Evolutionary conservation across 179 eudicot genomes (phyloP), one percentile per base, ranked within the genome.

Genomic region (Silene coronaria): DNA sequence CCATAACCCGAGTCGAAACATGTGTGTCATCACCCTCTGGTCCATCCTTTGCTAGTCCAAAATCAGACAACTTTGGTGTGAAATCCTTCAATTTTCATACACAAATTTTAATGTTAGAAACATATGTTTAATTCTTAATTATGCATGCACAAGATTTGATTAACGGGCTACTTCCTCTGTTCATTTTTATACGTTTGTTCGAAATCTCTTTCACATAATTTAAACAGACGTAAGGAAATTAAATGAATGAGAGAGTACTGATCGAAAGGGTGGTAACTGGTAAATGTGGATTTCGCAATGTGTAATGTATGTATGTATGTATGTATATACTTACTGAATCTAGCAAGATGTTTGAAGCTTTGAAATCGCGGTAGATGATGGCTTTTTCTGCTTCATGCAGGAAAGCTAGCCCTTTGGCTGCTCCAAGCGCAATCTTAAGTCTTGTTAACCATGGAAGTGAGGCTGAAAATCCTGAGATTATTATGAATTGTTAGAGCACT

Each of bases 11-110:
- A 0, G 87, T 82, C 11, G 85, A 80, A 12, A 86, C 89, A 69
- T 86, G 87, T 1, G 89, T 84, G 21, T 84, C 84, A 30, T 86
- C 87, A 42, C 87, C 89, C 42, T 86, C 85, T 0, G 89, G 89
- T 1, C 87, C 89, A 26, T 84, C 87, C 58, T 75, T 86, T 27
- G 89, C 89, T 16, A 86, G 64, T 13, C 89, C 89, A 5, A 86
- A 86, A 65, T 86, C 89, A 12, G 88, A 86, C 24, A 86, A 38
- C 45, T 86, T 86, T 1, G 88, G 75, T 28, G 81, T 83, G 76
- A 77, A 86, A 66, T 81, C 85, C 87, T 86, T 82, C 32, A 70
- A 74, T 8, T 48, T 64, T 1, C 9, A 10, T 69, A 23, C 34
- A 76, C 10, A 42, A n/a, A n/a, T 2, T 12, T 57, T 1, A 66